Evolutionary conservation across 176 grass and related monocot genomes (phyloP).

Genomic region (Saccharum spontaneum): DNA sequence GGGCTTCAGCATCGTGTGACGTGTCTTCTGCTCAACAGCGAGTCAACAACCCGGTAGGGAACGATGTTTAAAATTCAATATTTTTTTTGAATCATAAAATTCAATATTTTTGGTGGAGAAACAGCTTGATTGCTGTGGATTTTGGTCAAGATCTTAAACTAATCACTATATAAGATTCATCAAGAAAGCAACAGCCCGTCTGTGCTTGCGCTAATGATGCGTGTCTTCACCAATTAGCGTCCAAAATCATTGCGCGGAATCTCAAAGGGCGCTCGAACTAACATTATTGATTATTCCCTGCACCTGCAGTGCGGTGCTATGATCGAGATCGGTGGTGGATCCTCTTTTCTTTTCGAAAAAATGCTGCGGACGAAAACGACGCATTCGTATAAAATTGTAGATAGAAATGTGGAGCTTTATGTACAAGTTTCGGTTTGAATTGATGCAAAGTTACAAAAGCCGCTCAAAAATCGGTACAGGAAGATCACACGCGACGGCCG

Average conservation of each 20-base stretch:
- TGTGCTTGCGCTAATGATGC: constrained; percentile 24
- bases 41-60: background rate
- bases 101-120: background rate
- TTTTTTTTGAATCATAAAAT: background rate
- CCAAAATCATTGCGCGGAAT: constrained; percentile 30
- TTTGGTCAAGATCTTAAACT: constrained; percentile 3
- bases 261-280: constrained; percentile 8
- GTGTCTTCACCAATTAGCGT: background rate
- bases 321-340: constrained; percentile 12
- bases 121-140: background rate
- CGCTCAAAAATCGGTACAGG: background rate
- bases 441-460: background rate
- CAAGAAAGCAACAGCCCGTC: background rate
- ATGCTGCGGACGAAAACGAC: background rate
- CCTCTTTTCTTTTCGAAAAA: background rate
- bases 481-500: background rate
- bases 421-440: background rate
- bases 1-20: background rate
- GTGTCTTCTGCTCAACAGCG: background rate
- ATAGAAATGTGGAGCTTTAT: background rate
- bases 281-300: constrained; percentile 7
- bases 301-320: constrained; percentile 12
- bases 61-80: background rate
- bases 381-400: background rate
- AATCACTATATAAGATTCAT: background rate